Evolutionary conservation across 257 asterid genomes (phyloP).

Genomic region (Fraxinus cuspidata): DNA sequence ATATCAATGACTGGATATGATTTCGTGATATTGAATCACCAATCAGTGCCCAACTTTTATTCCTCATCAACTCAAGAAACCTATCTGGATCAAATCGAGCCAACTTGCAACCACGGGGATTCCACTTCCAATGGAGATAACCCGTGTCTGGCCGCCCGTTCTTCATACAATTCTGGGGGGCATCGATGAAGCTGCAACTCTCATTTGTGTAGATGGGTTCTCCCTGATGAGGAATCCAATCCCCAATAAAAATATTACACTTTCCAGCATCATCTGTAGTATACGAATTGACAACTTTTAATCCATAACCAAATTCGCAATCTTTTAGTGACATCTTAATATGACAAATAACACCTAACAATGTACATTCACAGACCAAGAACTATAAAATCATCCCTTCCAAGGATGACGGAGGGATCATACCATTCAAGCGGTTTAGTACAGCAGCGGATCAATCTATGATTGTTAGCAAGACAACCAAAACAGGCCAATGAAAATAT

Average conservation of each 20-base stretch:
- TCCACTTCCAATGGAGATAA: conserved; percentile 87
- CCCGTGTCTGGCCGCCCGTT: conserved; percentile 73
- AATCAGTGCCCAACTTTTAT: conserved; percentile 64
- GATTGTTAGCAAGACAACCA: conserved; percentile 1
- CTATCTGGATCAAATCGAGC: conserved; percentile 54
- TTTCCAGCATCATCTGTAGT: conserved; percentile 31
- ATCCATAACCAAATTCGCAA: not conserved
- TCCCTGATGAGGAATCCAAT: conserved; percentile 56
- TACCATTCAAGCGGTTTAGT: not conserved
- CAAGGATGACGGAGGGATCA: not conserved
- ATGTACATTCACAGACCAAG: not conserved
- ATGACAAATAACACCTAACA: not conserved
- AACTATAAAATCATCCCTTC: not conserved
- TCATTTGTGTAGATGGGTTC: conserved; percentile 69
- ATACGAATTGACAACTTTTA: not conserved
- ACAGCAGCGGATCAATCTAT: conserved; percentile 2
- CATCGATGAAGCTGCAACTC: conserved; percentile 62
- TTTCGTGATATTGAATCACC: conserved; percentile 89
- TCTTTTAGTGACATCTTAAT: not conserved
- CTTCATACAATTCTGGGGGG: conserved; percentile 67
- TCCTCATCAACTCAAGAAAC: conserved; percentile 70
- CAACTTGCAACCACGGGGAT: conserved; percentile 64
- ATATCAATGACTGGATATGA: conserved; percentile 74
- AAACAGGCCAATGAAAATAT: conserved; percentile 4
- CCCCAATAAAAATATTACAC: conserved; percentile 71